Percentiles rank a stretch among this genome's conserved stretches.
These are phyloP conservation scores for Ophiocordyceps camponoti-floridani DNA, from an alignment of 2,329 filamentous ascomycete species.

Conservation along the genomic window DNA sequence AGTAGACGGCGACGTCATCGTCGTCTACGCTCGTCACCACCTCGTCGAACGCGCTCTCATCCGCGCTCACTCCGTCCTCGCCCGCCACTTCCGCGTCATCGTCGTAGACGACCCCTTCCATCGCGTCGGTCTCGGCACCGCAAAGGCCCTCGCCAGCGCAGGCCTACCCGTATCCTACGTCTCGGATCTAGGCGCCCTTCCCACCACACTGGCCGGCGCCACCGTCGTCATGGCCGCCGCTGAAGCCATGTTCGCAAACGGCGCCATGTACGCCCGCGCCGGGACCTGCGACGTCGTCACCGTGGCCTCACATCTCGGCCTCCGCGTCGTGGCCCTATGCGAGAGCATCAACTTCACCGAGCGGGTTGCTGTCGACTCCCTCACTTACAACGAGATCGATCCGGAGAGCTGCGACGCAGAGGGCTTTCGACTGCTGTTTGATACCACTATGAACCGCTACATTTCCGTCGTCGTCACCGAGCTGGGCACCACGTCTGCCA, in stretches of 20 bases:
- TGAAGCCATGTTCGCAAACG: conserved; percentile 92
- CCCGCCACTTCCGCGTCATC: conserved; percentile 66
- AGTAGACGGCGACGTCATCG: conserved; percentile 58
- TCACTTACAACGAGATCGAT: conserved; percentile 86
- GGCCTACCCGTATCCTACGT: conserved; percentile 69
- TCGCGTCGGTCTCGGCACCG: conserved; percentile 37
- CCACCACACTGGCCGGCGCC: conserved; percentile 46
- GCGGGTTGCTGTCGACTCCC: conserved; percentile 79
- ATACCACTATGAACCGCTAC: conserved; percentile 76
- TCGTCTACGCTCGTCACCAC: conserved; percentile 74
- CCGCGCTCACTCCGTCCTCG: conserved; percentile 42
- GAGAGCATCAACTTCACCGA: conserved; percentile 85
- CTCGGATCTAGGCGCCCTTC: conserved; percentile 56
- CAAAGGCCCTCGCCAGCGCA: conserved; percentile 45
- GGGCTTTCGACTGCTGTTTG: conserved; percentile 58
- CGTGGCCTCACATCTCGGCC: conserved; percentile 55
- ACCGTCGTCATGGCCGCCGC: conserved; percentile 76
- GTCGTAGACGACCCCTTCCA: conserved; percentile 57
- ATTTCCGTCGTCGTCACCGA: conserved; percentile 84
- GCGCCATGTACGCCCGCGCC: conserved; percentile 69
- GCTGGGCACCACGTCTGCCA: conserved; percentile 70
- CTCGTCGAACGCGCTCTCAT: conserved; percentile 73
- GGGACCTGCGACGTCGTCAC: conserved; percentile 80
- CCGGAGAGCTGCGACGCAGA: conserved; percentile 45
- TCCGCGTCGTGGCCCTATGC: conserved; percentile 76